Evolutionary conservation across 2,329 filamentous ascomycete species (phyloP).

Genomic region (Chrysoporthe austroafricana): DNA sequence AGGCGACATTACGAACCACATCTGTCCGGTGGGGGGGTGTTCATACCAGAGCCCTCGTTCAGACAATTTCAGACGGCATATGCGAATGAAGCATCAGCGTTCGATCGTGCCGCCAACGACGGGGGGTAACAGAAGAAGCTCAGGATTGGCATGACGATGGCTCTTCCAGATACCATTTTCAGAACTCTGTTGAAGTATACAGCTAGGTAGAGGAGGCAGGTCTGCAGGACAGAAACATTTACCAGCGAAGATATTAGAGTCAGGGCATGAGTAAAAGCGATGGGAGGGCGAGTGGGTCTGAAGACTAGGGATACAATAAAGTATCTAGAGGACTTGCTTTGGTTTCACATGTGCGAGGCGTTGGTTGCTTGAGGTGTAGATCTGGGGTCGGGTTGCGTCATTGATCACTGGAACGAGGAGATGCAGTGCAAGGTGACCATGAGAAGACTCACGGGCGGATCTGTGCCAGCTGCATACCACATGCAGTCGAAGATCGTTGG

Average conservation of each 20-base stretch:
- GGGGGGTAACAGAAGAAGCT: not conserved
- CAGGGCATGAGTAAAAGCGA: too few species aligned
- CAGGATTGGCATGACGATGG: not conserved
- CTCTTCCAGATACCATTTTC: too few species aligned
- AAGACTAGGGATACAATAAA: too few species aligned
- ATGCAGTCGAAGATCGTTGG: not conserved
- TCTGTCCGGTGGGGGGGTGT: not conserved
- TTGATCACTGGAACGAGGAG: not conserved
- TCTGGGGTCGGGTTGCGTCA: not conserved
- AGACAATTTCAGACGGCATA: not conserved
- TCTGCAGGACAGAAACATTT: too few species aligned
- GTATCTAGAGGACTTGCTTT: too few species aligned
- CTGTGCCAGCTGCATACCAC: not conserved
- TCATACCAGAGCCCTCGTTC: not conserved
- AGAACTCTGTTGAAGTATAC: too few species aligned
- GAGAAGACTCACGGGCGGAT: not conserved
- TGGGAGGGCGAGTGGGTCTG: too few species aligned
- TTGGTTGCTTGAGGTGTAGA: not conserved
- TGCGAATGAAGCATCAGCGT: not conserved
- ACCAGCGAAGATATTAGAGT: too few species aligned
- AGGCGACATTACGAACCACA: not conserved
- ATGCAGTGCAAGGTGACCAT: not conserved
- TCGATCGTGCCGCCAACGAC: not conserved
- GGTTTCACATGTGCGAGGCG: not conserved
- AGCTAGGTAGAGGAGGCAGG: too few species aligned